Evolutionary conservation across 2,329 filamentous ascomycete genomes (phyloP), one percentile per base, ranked within the genome.

Genomic region (Lachnellula cervina): DNA sequence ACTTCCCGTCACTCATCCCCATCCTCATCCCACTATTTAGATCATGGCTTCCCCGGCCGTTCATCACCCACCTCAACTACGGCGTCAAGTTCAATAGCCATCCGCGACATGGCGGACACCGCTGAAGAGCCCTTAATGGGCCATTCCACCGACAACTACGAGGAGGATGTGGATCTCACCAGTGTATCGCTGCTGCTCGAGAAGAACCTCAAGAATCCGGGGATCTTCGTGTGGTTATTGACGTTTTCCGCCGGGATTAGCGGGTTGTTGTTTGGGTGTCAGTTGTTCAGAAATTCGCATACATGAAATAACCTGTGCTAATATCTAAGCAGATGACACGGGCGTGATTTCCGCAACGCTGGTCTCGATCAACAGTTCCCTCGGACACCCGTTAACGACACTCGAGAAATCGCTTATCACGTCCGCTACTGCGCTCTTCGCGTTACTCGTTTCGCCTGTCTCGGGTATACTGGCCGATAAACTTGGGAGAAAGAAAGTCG

Each of bases 361-460:
- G 37, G 81, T 88, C 46, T 85, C 83, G 2, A 79, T 88, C 60
- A 80, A 79, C 50, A 76, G 73, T 2, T 81, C 82, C 8, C 80
- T 88, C 34, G 69, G 73, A 54, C 79, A 78, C 47, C 70, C 75
- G 8, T 75, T 88, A 25, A 83, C 78, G 1, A 81, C 83, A 0
- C 71, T 86, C 64, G 84, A 88, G 70, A 89, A 86, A 69, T 88
- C 85, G 6, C 74, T 89, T 61, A 85, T 88, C 64, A 89, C 86
- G 3, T 85, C 83, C n/a, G 80, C 79, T 21, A 88, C 86, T 5
- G 81, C 84, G 4, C 78, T 89, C 48, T 80, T 86, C 59, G 86
- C 87, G 4, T 80, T 87, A 4, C 65, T 83, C 54, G 73, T 83
- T 42, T 87, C 84, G 2, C 84, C 86, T 1, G 76, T 84, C 42